Conservation (phyloP, 345 rosid genomes). For the Citrus glauca region DNA sequence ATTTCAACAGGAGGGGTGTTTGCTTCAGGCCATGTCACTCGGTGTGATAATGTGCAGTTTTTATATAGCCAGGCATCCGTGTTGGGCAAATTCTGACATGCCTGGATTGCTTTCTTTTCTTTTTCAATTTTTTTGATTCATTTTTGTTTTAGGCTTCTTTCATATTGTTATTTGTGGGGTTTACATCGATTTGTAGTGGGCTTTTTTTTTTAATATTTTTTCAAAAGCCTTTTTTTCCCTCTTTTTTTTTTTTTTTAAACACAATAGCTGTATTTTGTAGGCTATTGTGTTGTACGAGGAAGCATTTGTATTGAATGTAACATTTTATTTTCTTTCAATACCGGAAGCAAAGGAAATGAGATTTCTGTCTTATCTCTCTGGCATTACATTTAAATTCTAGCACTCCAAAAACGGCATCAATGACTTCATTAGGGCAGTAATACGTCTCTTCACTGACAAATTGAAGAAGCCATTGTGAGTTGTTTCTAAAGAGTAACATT, state of each 20-base stretch:
- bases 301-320: constrained; percentile 17
- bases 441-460: background rate
- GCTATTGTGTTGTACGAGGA: constrained; percentile 23
- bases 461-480: background rate
- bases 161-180: constrained; percentile 7
- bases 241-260: constrained; percentile 7
- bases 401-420: too few species aligned
- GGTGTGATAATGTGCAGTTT: constrained; percentile 33
- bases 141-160: constrained; percentile 9
- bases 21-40: constrained; percentile 35
- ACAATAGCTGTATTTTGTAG: constrained; percentile 30
- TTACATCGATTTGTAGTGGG: constrained; percentile 14
- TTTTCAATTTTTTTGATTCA: constrained; percentile 8
- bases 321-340: constrained; percentile 5
- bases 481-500: too few species aligned
- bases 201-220: background rate
- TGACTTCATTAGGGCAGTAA: background rate
- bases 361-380: too few species aligned
- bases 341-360: too few species aligned
- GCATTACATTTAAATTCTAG: too few species aligned
- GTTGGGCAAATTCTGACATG: constrained; percentile 19
- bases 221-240: too few species aligned
- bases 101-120: constrained; percentile 20
- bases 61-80: constrained; percentile 18
- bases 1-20: constrained; percentile 38